Evolutionary conservation across 2,329 filamentous ascomycete genomes (phyloP).

Genomic region (Phialophora chinensis): DNA sequence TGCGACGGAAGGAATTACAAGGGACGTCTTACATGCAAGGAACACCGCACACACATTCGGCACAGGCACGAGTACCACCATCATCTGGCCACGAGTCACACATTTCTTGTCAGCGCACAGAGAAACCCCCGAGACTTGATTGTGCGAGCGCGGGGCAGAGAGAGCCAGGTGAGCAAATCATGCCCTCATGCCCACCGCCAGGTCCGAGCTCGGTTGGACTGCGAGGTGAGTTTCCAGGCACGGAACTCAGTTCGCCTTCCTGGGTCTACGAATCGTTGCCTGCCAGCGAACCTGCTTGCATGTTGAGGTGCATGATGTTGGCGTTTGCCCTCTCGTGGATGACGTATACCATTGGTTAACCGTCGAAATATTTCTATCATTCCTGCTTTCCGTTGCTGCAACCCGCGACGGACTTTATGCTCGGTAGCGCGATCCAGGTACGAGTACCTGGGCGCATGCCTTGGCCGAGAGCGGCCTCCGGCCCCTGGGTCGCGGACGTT

Average conservation of each 20-base stretch:
- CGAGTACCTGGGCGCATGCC: slow-evolving; percentile 21
- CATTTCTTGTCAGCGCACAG: slow-evolving; percentile 19
- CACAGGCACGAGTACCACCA: slow-evolving; percentile 22
- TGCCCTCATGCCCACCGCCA: background rate
- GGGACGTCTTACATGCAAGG: slow-evolving; percentile 34
- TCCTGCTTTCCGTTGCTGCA: slow-evolving; percentile 11
- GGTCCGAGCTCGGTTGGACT: slow-evolving; percentile 10
- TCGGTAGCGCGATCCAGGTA: slow-evolving; percentile 6
- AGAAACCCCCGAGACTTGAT: slow-evolving; percentile 18
- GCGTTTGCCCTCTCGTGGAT: slow-evolving; percentile 1
- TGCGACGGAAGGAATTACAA: slow-evolving; percentile 12
- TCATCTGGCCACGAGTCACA: slow-evolving; percentile 16
- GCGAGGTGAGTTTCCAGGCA: slow-evolving; percentile 15
- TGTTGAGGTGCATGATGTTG: slow-evolving; percentile 4
- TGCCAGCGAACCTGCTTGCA: slow-evolving; percentile 17
- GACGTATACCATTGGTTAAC: slow-evolving; percentile 18
- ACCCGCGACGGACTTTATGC: slow-evolving; percentile 20
- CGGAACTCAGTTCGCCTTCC: slow-evolving; percentile 2
- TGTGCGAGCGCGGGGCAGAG: slow-evolving; percentile 15
- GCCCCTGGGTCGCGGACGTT: slow-evolving; percentile 15
- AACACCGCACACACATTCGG: slow-evolving; percentile 24
- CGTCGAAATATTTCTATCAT: background rate
- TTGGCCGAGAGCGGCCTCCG: slow-evolving; percentile 17
- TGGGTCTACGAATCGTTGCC: slow-evolving; percentile 7
- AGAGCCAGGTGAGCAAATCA: slow-evolving; percentile 16